A percentile compares a stretch with the other conserved stretches of the same genome.
These are phyloP conservation scores for Endocarpon pusillum DNA, from an alignment of 495 filamentous ascomycete genomes.

Conservation along the genomic window DNA sequence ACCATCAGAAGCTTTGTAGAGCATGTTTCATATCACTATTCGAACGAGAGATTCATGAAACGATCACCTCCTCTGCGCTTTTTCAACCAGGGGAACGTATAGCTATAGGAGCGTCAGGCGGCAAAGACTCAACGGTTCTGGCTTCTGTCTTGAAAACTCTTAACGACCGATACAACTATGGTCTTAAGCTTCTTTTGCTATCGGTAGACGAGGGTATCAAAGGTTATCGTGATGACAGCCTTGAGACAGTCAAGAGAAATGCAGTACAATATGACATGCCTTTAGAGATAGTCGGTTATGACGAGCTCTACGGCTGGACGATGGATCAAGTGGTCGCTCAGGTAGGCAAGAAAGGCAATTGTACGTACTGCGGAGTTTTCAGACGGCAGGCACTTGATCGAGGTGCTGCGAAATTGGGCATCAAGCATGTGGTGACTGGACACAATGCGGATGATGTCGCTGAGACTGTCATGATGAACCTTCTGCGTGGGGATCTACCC, in stretches of 20 bases:
- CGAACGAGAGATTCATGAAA: constrained; percentile 85
- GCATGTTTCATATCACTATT: constrained; percentile 73
- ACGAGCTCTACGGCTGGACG: constrained; percentile 93
- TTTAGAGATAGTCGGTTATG: constrained; percentile 79
- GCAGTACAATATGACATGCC: constrained; percentile 79
- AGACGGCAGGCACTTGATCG: constrained; percentile 86
- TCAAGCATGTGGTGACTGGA: constrained; percentile 89
- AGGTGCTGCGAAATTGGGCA: constrained; percentile 71
- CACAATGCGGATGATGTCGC: constrained; percentile 97
- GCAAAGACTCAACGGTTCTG: constrained; percentile 94
- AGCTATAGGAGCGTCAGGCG: constrained; percentile 90
- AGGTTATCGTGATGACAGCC: constrained; percentile 85
- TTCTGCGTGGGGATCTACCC: constrained; percentile 78
- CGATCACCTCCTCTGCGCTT: constrained; percentile 59
- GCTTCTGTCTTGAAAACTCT: constrained; percentile 88
- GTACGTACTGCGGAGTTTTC: constrained; percentile 97
- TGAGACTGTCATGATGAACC: constrained; percentile 97
- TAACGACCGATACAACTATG: constrained; percentile 78
- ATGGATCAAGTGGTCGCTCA: constrained; percentile 97
- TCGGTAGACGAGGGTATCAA: constrained; percentile 96
- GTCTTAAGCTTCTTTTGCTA: constrained; percentile 67
- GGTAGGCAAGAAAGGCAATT: constrained; percentile 96
- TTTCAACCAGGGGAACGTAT: constrained; percentile 76
- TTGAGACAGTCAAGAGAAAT: constrained; percentile 93
- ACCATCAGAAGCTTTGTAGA: constrained; percentile 81